Percentiles rank a stretch among this genome's conserved stretches.
phyloP scores from a whole-genome alignment of 2,329 filamentous ascomycete genomes.

The Teratosphaeria nubilosa region DNA sequence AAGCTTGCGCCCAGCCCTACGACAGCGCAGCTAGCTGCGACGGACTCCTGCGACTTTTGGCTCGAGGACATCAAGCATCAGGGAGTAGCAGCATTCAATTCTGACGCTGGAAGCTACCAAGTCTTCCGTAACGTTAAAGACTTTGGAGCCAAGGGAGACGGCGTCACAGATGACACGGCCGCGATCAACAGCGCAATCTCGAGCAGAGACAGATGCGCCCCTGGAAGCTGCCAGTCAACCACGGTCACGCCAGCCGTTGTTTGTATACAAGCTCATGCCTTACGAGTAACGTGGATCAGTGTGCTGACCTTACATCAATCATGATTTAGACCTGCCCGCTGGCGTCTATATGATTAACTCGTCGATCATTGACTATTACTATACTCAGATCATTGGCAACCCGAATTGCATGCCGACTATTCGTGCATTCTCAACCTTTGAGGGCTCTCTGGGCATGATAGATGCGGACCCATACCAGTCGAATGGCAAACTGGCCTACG shows the following conservation, averaged over 20 bases:
- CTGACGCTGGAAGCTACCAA: slow-evolving; percentile 29
- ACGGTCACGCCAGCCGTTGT: slow-evolving; percentile 46
- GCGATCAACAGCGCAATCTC: slow-evolving; percentile 41
- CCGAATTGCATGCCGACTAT: slow-evolving; percentile 47
- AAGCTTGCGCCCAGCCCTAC: slow-evolving; percentile 7
- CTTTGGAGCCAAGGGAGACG: slow-evolving; percentile 37
- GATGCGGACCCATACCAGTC: slow-evolving; percentile 45
- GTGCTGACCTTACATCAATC: not conserved
- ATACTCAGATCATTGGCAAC: slow-evolving; percentile 53
- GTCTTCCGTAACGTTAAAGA: slow-evolving; percentile 42
- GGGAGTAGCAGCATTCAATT: slow-evolving; percentile 39
- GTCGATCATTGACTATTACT: slow-evolving; percentile 53
- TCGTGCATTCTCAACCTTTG: slow-evolving; percentile 43
- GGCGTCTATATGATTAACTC: slow-evolving; percentile 49
- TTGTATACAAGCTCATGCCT: slow-evolving; percentile 16
- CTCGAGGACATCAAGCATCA: slow-evolving; percentile 39
- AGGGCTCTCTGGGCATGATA: slow-evolving; percentile 37
- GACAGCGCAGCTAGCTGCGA: slow-evolving; percentile 1
- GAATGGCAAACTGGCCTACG: slow-evolving; percentile 26
- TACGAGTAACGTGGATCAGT: slow-evolving; percentile 28
- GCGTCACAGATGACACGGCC: slow-evolving; percentile 45
- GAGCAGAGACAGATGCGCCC: slow-evolving; percentile 32
- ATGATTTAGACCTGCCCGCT: slow-evolving; percentile 14
- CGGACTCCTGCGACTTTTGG: slow-evolving; percentile 23
- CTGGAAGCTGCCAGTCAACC: slow-evolving; percentile 31